Evolutionary conservation across 2,329 filamentous ascomycete genomes (phyloP).

Genomic region (Hymenotorrendiella dingleyae): DNA sequence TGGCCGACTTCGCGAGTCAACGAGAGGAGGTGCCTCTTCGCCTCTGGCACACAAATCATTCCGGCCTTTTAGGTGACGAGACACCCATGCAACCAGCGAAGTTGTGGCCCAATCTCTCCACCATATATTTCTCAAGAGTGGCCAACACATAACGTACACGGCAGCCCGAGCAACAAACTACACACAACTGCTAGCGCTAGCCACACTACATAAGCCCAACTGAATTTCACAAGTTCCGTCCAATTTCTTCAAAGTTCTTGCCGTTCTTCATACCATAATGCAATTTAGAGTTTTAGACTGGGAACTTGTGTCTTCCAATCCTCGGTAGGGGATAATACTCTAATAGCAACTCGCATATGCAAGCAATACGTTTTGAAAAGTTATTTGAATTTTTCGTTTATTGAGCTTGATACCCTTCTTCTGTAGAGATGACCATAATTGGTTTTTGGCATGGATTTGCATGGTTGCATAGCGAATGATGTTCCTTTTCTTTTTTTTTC

Average conservation of each 20-base stretch:
- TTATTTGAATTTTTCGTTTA: neutral
- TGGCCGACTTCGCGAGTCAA: slow-evolving; percentile 39
- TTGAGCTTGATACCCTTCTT: slow-evolving; percentile 4
- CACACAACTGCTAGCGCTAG: neutral
- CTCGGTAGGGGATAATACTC: no score
- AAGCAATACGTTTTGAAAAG: neutral
- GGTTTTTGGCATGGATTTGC: neutral
- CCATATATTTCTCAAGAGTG: neutral
- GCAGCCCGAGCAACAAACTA: neutral
- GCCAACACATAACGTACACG: neutral
- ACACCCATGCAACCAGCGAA: neutral
- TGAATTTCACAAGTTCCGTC: neutral
- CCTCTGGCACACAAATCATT: slow-evolving; percentile 40
- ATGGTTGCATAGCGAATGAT: slow-evolving; percentile 1
- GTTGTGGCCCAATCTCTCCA: neutral
- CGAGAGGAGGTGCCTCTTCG: slow-evolving; percentile 29
- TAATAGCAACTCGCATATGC: no score
- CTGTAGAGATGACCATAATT: slow-evolving; percentile 3
- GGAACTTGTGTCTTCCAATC: no score
- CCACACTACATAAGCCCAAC: neutral
- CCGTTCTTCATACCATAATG: no score
- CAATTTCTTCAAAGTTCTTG: neutral
- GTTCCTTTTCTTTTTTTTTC: no score
- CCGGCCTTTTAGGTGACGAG: slow-evolving; percentile 35
- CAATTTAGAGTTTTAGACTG: no score